Base-by-base conservation (phyloP, 2,329 filamentous ascomycete genomes). In the Raffaelea arxii region DNA sequence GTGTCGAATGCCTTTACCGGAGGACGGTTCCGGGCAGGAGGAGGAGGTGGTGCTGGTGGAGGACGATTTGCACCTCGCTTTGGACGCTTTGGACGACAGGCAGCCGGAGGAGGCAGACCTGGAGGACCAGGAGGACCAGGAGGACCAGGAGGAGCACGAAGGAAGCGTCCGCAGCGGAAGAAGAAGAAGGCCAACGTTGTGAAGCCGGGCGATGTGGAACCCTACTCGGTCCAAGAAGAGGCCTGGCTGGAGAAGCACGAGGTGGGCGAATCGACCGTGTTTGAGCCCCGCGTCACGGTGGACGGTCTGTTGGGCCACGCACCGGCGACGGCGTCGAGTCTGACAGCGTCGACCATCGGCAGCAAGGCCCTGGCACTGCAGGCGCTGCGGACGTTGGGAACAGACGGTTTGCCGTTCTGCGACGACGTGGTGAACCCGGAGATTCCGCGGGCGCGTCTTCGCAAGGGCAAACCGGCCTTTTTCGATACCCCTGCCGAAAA, bases 351-450 rank as follows among this genome's bases (percentile, higher is more conserved):
- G 43, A 44, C 56, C 21, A 51, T 61, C 43, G 62, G 59, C 41
- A 54, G 57, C 46, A 55, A 60, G 39, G 62, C 63, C 53, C 55
- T 60, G 18, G 65, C 58, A 9, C 39, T 68, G 41, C 62, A 62
- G 16, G 58, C 60, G 51, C 64, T 68, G 57, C 61, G 66, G 16
- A 51, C 69, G 37, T 55, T 70, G 40, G 65, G 61, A 11, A 62
- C 65, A 46, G 50, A 24, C 7, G 67, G 62, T 5, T 47, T 54
- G 39, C 44, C 59, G 0, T 68, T 61, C 57, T 55, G 61, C 46
- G 30, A 53, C 25, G 46, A 58, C 44, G 37, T 44, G 10, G 38
- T 48, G 12, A 27, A 52, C 24, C 43, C 57, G 14, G 44, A 51
- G 25, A 60, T 59, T 10, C 55, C 59, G 30, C 49, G 47, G 30